phyloP scores from a whole-genome alignment of 2,329 filamentous ascomycete genomes.

The Septoria petroselini region DNA sequence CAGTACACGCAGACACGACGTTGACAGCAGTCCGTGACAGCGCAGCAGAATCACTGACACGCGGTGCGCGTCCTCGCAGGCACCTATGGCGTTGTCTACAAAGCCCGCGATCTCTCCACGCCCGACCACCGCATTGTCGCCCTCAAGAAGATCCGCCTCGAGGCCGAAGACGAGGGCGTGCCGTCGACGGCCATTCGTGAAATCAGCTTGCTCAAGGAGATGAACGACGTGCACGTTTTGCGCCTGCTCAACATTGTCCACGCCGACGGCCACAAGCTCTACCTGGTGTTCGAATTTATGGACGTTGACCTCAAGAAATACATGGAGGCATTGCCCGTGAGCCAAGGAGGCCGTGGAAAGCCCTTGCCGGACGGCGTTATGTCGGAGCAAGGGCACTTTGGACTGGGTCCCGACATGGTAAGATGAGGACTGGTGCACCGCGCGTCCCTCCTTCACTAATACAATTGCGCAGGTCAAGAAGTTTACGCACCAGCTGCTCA shows the following conservation, averaged over 20 bases:
- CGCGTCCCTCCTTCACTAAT: not conserved
- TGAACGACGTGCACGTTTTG: conserved; percentile 89
- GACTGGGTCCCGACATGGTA: conserved; percentile 69
- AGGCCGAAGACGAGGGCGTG: conserved; percentile 91
- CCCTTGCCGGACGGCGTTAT: conserved; percentile 69
- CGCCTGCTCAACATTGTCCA: conserved; percentile 88
- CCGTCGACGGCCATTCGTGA: conserved; percentile 91
- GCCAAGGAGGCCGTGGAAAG: conserved; percentile 80
- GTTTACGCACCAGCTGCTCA: conserved; percentile 85
- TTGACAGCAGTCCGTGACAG: too few species aligned
- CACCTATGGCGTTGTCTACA: conserved; percentile 94
- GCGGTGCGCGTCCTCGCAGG: conserved; percentile 51
- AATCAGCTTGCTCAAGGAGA: conserved; percentile 90
- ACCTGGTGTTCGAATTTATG: conserved; percentile 88
- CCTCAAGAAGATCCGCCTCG: conserved; percentile 91
- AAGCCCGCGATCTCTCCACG: conserved; percentile 80
- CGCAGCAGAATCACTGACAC: not conserved
- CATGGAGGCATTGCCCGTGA: conserved; percentile 85
- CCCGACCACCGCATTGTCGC: conserved; percentile 78
- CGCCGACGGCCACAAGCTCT: conserved; percentile 90
- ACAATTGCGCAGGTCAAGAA: conserved; percentile 60
- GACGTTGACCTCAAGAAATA: conserved; percentile 93
- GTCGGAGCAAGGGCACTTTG: conserved; percentile 62
- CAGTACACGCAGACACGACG: too few species aligned
- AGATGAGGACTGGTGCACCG: not conserved